Base-by-base conservation (phyloP, 2,329 filamentous ascomycete species). In the Colletotrichum lindemuthianum region DNA sequence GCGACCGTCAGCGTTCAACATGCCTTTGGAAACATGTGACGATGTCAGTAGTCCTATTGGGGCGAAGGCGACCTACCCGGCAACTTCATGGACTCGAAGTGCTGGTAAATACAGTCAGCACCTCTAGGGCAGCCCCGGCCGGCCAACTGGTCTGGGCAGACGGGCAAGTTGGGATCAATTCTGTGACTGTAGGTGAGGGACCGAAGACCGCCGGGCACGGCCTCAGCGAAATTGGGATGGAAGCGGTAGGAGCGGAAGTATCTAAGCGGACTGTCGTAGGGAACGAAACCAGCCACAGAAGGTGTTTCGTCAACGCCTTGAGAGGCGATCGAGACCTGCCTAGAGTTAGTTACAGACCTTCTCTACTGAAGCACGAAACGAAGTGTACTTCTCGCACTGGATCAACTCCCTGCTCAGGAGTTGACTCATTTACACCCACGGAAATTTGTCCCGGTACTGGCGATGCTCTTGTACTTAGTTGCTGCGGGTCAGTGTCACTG, bases 171-270 rank as follows among this genome's bases (percentile, higher is more conserved):
- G 32, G 89, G 84, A 74, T 97, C 89, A 77, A 99, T 97, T 70
- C 89, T 90, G 78, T 97, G 92, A 79, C 92, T 97, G 80, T 95
- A 98, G 47, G 94, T 98, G 81, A 96, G 84, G 68, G 96, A 98
- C 74, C 91, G 90, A 73, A 93, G 90, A 47, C 95, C 95, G 67
- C 90, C 90, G 60, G 87, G 75, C 61, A 97, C 88, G 60, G 87
- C 81, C 53, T 90, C 77, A 69, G 83, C 81, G 78, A 89, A 98
- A 55, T 86, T 82, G 37, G 92, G 92, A 74, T 98, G 94, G 75
- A 95, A 97, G 70, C 95, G 92, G 78, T 92, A 99, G 41, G 92
- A 90, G 75, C 89, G 92, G 77, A 98, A 97, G 70, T 87, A 86
- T 70, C 87, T 88, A 66, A 99, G 82, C 37, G 93, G 92, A 73